phyloP scores from a whole-genome alignment of 2,329 filamentous ascomycete species.

The Cladorrhinum sp. region DNA sequence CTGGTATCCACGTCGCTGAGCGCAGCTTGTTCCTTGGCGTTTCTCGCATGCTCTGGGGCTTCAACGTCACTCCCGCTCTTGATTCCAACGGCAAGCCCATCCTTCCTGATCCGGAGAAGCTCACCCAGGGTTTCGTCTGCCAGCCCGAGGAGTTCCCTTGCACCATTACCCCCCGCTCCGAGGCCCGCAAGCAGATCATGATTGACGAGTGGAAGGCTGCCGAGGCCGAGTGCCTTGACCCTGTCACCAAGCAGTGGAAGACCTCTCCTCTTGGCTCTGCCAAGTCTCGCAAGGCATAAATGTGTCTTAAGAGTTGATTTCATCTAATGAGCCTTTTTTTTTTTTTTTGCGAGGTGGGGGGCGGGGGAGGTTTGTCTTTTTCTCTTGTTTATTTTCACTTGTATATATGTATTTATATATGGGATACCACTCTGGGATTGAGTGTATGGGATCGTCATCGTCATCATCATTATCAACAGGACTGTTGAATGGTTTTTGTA shows the following conservation, averaged over 20 bases:
- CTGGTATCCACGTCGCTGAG: slow-evolving; percentile 54
- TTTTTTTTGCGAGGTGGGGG: too few species aligned
- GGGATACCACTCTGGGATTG: background rate
- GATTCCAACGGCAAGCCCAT: slow-evolving; percentile 34
- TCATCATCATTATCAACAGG: background rate
- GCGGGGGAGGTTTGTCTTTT: too few species aligned
- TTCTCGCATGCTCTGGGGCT: slow-evolving; percentile 48
- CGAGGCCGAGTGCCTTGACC: slow-evolving; percentile 26
- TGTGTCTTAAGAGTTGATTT: background rate
- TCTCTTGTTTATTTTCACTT: background rate
- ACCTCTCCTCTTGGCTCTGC: slow-evolving; percentile 15
- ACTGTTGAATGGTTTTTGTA: background rate
- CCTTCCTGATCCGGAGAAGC: slow-evolving; percentile 36
- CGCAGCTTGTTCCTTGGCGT: slow-evolving; percentile 46
- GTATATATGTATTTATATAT: background rate
- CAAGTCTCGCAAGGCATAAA: slow-evolving; percentile 4
- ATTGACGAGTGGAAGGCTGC: slow-evolving; percentile 25
- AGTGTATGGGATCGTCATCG: background rate
- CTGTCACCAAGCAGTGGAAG: slow-evolving; percentile 28
- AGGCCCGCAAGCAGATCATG: slow-evolving; percentile 30
- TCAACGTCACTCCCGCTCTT: slow-evolving; percentile 28
- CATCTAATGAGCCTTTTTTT: background rate
- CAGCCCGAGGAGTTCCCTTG: slow-evolving; percentile 40
- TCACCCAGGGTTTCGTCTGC: slow-evolving; percentile 43
- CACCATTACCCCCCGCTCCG: slow-evolving; percentile 35